A percentile compares a stretch with the other conserved stretches of the same genome.
Evolutionary conservation across 2,329 filamentous ascomycete species (phyloP).

Genomic region (Claviceps citrina): DNA sequence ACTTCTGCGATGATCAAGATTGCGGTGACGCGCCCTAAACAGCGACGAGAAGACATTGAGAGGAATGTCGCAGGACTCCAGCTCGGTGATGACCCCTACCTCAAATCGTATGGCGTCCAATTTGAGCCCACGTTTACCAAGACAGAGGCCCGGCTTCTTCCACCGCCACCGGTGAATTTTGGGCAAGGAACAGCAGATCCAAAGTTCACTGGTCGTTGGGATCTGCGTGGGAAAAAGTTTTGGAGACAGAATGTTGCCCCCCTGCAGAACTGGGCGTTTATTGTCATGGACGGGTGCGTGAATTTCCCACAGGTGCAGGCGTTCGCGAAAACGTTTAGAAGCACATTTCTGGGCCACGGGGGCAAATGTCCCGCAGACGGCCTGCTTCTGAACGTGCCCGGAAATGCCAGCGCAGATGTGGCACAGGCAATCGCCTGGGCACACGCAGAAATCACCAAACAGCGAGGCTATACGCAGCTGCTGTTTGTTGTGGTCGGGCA

Average conservation of each 20-base stretch:
- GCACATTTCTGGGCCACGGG: constrained; percentile 34
- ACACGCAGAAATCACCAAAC: constrained; percentile 35
- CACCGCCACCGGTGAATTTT: constrained; percentile 57
- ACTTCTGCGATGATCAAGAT: constrained; percentile 86
- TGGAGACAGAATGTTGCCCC: constrained; percentile 43
- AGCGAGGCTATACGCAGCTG: constrained; percentile 50
- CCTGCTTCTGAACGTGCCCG: constrained; percentile 19
- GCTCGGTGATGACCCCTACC: constrained; percentile 54
- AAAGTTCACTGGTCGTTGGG: constrained; percentile 63
- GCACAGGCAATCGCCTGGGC: constrained; percentile 34
- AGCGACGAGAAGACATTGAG: constrained; percentile 52
- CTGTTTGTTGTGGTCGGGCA: constrained; percentile 63
- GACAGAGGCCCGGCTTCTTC: constrained; percentile 56
- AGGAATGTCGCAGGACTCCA: constrained; percentile 40
- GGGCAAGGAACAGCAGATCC: constrained; percentile 42
- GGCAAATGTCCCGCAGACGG: constrained; percentile 25
- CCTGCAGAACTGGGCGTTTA: constrained; percentile 61
- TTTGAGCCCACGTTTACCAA: constrained; percentile 49
- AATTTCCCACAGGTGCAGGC: constrained; percentile 19
- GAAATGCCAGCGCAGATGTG: constrained; percentile 21
- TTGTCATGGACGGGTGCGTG: constrained; percentile 44
- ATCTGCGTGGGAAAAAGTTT: constrained; percentile 68
- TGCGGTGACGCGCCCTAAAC: constrained; percentile 60
- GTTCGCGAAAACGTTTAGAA: constrained; percentile 27
- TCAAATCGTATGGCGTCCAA: constrained; percentile 58